A percentile compares a stretch with the other conserved stretches of the same genome.
Conservation (phyloP, 495 filamentous ascomycete species). For the Aspergillus biplanus region DNA sequence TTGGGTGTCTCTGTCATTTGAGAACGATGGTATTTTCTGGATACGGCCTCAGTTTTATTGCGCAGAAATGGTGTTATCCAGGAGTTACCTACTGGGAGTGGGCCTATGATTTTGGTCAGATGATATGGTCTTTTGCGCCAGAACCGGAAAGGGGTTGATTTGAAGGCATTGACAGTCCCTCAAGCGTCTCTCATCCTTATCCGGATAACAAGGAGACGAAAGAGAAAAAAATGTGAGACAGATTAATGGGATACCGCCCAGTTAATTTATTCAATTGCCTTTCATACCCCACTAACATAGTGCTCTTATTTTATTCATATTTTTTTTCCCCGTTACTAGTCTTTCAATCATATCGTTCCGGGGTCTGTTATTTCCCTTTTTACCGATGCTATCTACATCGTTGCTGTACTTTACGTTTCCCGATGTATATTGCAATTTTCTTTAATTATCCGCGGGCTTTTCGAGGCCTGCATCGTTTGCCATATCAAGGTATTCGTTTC, state of each 20-base stretch:
- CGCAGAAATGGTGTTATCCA: neutral
- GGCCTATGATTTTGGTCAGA: neutral
- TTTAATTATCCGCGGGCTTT: constrained; percentile 12
- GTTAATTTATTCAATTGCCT: neutral
- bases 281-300: neutral
- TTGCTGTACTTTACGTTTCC: constrained; percentile 15
- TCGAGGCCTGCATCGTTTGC: constrained; percentile 34
- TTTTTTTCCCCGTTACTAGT: constrained; percentile 1
- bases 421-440: constrained; percentile 2
- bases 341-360: neutral
- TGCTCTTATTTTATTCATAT: neutral
- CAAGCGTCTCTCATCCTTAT: neutral
- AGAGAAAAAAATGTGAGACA: neutral
- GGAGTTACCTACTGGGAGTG: neutral
- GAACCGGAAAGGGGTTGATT: neutral
- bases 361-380: neutral
- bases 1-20: neutral
- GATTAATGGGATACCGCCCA: neutral
- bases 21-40: neutral
- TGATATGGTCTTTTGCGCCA: neutral
- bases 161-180: neutral
- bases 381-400: constrained; percentile 2
- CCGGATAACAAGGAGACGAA: neutral
- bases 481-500: constrained; percentile 44
- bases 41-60: neutral